phyloP scores from a whole-genome alignment of 2,329 filamentous ascomycete species.

The Bipolaris bicolor region DNA sequence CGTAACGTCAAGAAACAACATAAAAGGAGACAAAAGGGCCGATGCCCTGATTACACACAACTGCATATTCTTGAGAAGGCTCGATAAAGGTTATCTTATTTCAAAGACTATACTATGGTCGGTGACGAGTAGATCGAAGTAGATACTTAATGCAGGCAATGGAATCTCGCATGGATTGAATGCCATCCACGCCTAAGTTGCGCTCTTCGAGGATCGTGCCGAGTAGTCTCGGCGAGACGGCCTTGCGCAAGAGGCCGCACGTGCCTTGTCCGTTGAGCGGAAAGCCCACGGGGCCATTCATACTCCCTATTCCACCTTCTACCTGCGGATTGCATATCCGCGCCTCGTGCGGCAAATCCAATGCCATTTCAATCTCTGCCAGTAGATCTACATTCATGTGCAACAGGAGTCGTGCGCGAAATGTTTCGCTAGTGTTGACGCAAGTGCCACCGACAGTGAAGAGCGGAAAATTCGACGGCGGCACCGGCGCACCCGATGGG shows the following conservation, averaged over 20 bases:
- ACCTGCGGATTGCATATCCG: neutral
- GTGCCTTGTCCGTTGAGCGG: neutral
- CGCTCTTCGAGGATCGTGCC: constrained; percentile 2
- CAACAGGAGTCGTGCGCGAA: neutral
- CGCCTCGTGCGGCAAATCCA: constrained; percentile 1
- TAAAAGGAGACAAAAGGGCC: neutral
- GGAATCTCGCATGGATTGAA: constrained; percentile 3
- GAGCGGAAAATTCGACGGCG: neutral
- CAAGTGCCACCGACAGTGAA: neutral
- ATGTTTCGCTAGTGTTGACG: neutral
- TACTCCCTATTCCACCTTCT: neutral
- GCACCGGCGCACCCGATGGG: neutral
- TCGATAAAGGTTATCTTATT: neutral
- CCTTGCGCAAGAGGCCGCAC: neutral
- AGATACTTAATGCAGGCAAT: neutral
- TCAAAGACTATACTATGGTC: neutral
- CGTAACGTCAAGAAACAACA: neutral
- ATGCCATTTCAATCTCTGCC: neutral
- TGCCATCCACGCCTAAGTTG: neutral
- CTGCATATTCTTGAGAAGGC: neutral
- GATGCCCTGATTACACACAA: neutral
- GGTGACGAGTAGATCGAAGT: neutral
- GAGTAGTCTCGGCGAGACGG: constrained; percentile 1
- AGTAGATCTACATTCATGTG: neutral
- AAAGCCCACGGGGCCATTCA: neutral